A percentile compares a stretch with the other conserved stretches of the same genome.
Conservation (phyloP, 2,329 filamentous ascomycete species). For the Lasiodiplodia sp. region DNA sequence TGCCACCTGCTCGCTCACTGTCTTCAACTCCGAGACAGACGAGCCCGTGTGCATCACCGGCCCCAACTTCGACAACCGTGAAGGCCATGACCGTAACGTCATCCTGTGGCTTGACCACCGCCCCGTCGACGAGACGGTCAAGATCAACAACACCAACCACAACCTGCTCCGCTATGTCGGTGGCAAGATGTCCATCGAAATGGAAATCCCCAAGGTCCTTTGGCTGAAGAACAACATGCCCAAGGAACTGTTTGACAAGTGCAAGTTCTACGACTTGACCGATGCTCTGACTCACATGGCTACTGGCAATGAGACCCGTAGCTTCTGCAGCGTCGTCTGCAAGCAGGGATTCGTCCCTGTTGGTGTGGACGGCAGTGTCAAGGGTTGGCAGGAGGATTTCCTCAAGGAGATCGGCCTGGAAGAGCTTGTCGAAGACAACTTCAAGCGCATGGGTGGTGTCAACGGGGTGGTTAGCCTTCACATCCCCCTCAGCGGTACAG, state of each 20-base stretch:
- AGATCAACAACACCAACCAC: constrained; percentile 92
- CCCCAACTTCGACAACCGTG: constrained; percentile 78
- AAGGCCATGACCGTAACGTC: constrained; percentile 88
- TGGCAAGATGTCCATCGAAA: constrained; percentile 98
- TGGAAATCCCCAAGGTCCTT: constrained; percentile 98
- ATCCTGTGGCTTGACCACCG: constrained; percentile 98
- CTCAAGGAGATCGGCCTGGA: constrained; percentile 84
- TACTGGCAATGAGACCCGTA: constrained; percentile 88
- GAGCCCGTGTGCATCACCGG: constrained; percentile 91
- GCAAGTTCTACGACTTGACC: constrained; percentile 95
- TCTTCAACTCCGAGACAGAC: constrained; percentile 88
- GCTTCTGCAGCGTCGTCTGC: constrained; percentile 95
- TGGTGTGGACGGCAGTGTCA: constrained; percentile 95
- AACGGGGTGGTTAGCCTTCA: constrained; percentile 83
- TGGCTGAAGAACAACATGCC: constrained; percentile 99
- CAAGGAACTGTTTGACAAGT: constrained; percentile 83
- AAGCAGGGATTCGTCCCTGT: constrained; percentile 97
- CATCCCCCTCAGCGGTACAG: constrained; percentile 30
- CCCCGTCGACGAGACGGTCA: constrained; percentile 85
- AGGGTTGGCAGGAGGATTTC: constrained; percentile 98
- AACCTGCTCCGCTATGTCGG: constrained; percentile 95
- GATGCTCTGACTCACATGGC: constrained; percentile 95
- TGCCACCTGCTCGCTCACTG: constrained; percentile 95
- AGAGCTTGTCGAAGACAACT: constrained; percentile 84
- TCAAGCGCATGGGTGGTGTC: constrained; percentile 92